phyloP scores from a whole-genome alignment of 2,329 filamentous ascomycete genomes.

The Pyrenochaeta sp. region DNA sequence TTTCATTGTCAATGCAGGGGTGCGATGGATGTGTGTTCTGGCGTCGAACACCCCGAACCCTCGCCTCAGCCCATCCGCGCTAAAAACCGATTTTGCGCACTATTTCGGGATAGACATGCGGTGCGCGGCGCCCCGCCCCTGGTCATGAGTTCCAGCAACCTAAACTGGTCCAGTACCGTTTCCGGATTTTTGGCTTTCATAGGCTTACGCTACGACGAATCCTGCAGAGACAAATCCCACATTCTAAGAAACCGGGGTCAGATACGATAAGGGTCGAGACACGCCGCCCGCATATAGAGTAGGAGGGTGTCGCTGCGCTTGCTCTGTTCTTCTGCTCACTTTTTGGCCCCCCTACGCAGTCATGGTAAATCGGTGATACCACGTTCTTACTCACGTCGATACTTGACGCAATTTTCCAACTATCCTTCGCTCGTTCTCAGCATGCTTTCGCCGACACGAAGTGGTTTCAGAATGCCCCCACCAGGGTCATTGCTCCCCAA shows the following conservation, averaged over 20 bases:
- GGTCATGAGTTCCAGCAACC: neutral
- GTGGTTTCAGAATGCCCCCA: slow-evolving; percentile 3
- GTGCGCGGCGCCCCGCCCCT: neutral
- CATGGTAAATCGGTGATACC: neutral
- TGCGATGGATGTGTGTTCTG: neutral
- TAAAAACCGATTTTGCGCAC: neutral
- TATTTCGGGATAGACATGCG: neutral
- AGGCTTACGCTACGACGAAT: neutral
- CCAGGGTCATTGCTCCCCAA: slow-evolving; percentile 5
- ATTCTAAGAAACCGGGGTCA: neutral
- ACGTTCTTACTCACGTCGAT: neutral
- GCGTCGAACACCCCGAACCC: neutral
- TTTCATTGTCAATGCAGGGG: neutral
- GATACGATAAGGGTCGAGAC: neutral
- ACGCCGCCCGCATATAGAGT: neutral
- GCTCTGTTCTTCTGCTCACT: slow-evolving; percentile 29
- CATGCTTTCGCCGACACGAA: slow-evolving; percentile 1
- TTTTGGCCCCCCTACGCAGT: neutral
- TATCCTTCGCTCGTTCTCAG: neutral
- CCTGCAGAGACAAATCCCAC: neutral
- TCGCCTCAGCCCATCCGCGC: neutral
- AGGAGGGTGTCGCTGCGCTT: neutral
- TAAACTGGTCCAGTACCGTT: neutral
- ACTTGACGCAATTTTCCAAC: neutral
- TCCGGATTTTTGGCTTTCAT: neutral